These are phyloP conservation scores for Pythium sukuiense DNA, from an alignment of 352 stramenopile genomes.

Conservation along the genomic window DNA sequence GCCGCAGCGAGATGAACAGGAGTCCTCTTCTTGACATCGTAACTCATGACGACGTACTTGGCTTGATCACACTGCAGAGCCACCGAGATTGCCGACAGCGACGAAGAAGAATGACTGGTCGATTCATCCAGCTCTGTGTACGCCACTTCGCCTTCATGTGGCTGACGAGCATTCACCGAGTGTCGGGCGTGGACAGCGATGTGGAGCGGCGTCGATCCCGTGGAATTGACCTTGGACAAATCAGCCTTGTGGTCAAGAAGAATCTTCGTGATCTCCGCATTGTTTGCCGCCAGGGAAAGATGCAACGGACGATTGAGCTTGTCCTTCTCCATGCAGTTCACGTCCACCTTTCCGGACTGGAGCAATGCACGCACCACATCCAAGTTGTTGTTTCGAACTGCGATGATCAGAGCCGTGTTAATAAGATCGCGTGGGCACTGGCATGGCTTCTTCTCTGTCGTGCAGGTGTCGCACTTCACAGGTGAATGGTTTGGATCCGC, in stretches of 20 bases:
- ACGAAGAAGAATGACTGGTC: constrained; percentile 6
- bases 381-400: constrained; percentile 36
- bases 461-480: constrained; percentile 42
- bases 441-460: constrained; percentile 29
- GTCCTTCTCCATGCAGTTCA: constrained; percentile 41
- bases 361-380: constrained; percentile 45
- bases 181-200: constrained; percentile 44
- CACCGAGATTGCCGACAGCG: constrained; percentile 50
- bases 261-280: constrained; percentile 35
- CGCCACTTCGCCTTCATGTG: constrained; percentile 52
- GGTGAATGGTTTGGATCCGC: constrained; percentile 59
- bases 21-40: constrained; percentile 47
- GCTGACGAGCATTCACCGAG: constrained; percentile 48
- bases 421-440: constrained; percentile 43
- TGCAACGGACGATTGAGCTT: constrained; percentile 52
- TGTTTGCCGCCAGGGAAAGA: constrained; percentile 43
- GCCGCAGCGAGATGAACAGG: constrained; percentile 58
- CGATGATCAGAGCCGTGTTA: constrained; percentile 45
- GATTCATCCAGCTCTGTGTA: constrained; percentile 42
- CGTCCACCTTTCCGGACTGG: constrained; percentile 33
- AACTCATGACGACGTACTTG: constrained; percentile 42
- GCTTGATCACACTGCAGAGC: constrained; percentile 49
- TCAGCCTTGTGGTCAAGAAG: constrained; percentile 52
- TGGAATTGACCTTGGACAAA: constrained; percentile 40
- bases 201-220: constrained; percentile 44